phyloP scores from a whole-genome alignment of 169 alveolate species.

The Eimeria tenella region DNA sequence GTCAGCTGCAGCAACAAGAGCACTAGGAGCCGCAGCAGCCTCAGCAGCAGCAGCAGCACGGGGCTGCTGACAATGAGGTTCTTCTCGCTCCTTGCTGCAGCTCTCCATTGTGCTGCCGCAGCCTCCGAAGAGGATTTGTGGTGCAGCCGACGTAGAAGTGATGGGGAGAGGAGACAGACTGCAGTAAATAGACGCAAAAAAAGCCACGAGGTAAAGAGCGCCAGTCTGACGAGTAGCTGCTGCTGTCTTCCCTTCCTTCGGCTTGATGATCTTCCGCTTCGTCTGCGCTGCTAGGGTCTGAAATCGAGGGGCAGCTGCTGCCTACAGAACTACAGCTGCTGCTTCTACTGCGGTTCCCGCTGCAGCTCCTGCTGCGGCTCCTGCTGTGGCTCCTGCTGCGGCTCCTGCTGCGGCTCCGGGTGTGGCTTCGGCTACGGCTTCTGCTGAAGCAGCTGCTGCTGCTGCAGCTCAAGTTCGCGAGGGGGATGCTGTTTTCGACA shows the following conservation, averaged over 20 bases:
- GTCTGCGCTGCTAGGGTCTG: constrained; percentile 34
- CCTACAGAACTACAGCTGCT: constrained; percentile 28
- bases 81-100: constrained; percentile 50
- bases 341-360: constrained; percentile 46
- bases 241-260: not conserved
- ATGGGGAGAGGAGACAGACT: constrained; percentile 36
- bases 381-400: constrained; percentile 27
- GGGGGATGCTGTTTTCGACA: constrained; percentile 32
- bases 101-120: constrained; percentile 73
- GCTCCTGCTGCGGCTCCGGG: constrained; percentile 67
- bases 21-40: constrained; percentile 41
- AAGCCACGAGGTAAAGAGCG: constrained; percentile 30
- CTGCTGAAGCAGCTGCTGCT: constrained; percentile 77
- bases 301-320: constrained; percentile 41
- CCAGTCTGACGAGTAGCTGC: constrained; percentile 25
- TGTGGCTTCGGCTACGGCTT: constrained; percentile 31
- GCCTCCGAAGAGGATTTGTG: constrained; percentile 54
- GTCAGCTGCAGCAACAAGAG: not conserved
- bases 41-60: constrained; percentile 25
- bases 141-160: constrained; percentile 70
- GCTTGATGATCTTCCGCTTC: not conserved
- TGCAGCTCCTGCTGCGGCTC: constrained; percentile 76
- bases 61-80: not conserved
- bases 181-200: constrained; percentile 66
- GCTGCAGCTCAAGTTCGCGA: constrained; percentile 37